Evolutionary conservation across 2,329 filamentous ascomycete genomes (phyloP), one percentile per base, ranked within the genome.

Genomic region (Aspergillus latus): DNA sequence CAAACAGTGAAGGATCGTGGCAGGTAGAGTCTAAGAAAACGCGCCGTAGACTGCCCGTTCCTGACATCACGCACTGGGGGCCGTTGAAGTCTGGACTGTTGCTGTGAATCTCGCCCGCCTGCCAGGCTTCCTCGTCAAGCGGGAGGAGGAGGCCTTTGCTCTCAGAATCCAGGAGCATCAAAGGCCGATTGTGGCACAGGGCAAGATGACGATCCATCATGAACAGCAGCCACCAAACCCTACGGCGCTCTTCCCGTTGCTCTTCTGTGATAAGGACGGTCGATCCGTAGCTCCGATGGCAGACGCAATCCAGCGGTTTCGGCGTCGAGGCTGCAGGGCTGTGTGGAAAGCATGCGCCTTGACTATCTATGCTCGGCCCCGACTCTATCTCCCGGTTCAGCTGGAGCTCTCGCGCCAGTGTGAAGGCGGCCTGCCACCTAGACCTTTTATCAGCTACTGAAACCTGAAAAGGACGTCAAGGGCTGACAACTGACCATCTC

Each of bases 191-290:
- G 75, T 96, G 96, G 79, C 92, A 96, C 8, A 97, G 78, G 0
- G 92, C 90, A 39, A 97, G 78, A 74, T 97, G 92, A 39, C 92
- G 86, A 72, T 97, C 92, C 59, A 95, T 89, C 40, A 90, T 91
- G 76, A 95, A 97, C 49, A 94, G 80, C 7, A 96, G 82, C 92
- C 92, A 97, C 92, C 92, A 97, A 57, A 93, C 90, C 34, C 92
- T 85, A 54, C 92, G 85, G 45, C 92, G 82, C 72, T 97, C 92
- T 75, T 97, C 92, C 51, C 90, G 84, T 68, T 94, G 89, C 70
- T 97, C 92, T 66, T 95, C 91, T 0, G 86, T 85, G 21, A 81
- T 77, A 1, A 76, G 63, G 37, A 52, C 61, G 0, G 63, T 65
- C 2, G 54, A 45, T 10, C 66, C 60, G 21, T 57, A 59, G 2